A percentile compares a stretch with the other conserved stretches of the same genome.
phyloP scores from a whole-genome alignment of 2,329 filamentous ascomycete species.

The Ophiostoma perfectum region DNA sequence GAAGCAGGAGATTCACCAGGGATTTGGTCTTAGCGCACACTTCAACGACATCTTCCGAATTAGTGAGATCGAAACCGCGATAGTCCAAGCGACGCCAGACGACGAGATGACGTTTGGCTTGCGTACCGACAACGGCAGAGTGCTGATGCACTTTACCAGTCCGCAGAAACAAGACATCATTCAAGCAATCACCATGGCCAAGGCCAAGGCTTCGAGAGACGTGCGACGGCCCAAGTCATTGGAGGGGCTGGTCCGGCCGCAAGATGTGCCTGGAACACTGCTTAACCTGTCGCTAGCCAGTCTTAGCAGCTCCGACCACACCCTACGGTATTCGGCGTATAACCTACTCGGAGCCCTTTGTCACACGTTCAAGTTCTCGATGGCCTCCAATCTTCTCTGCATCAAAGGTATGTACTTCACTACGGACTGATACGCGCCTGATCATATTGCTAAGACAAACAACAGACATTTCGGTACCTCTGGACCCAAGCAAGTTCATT shows the following conservation, averaged over 20 bases:
- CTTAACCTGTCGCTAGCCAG: slow-evolving; percentile 64
- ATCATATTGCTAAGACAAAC: neutral
- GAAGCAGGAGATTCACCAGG: slow-evolving; percentile 62
- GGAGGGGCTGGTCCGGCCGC: slow-evolving; percentile 61
- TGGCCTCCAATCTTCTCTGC: slow-evolving; percentile 56
- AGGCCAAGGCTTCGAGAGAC: slow-evolving; percentile 61
- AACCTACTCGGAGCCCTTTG: slow-evolving; percentile 63
- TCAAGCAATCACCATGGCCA: slow-evolving; percentile 50
- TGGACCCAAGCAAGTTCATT: slow-evolving; percentile 59
- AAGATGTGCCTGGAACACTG: slow-evolving; percentile 65
- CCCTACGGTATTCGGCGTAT: slow-evolving; percentile 59
- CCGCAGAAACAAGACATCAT: slow-evolving; percentile 59
- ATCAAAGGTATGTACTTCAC: slow-evolving; percentile 48
- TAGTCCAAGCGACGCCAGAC: slow-evolving; percentile 58
- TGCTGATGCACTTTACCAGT: slow-evolving; percentile 67
- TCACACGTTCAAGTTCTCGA: slow-evolving; percentile 61
- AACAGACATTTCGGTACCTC: slow-evolving; percentile 56
- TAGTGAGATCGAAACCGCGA: slow-evolving; percentile 61
- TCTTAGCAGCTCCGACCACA: slow-evolving; percentile 55
- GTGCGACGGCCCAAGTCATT: slow-evolving; percentile 54
- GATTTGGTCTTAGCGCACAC: slow-evolving; percentile 55
- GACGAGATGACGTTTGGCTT: slow-evolving; percentile 64
- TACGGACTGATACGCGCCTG: neutral
- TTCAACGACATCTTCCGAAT: slow-evolving; percentile 67
- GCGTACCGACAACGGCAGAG: slow-evolving; percentile 62